Base-by-base conservation (phyloP, 176 grass and related monocot species). In the Carex parvula region DNA sequence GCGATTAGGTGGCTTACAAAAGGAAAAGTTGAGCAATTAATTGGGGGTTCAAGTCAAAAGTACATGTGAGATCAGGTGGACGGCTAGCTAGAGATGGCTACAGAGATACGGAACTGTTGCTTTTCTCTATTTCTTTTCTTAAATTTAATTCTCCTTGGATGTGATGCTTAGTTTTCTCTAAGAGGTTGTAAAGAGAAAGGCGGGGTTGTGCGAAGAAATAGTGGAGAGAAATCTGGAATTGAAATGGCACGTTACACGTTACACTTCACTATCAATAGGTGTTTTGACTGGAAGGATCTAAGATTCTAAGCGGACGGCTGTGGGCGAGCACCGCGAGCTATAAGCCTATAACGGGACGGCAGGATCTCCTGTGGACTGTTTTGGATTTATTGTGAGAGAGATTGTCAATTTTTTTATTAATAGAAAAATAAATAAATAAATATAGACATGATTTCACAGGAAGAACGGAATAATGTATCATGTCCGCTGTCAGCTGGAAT, bases 151-250 rank as follows among this genome's bases (percentile, higher is more conserved):
- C 3, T 26, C 35, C 26, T 26, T 24, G 53, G 18, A 21, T 62
- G 18, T 62, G 20, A 60, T 62, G 26, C 60, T 7, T 62, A 50
- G 18, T 22, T 54, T 53, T 76, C n/a, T 15, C 22, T 53, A 24
- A 24, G 48, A 14, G 72, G 48, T 3, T 50, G 42, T 55, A 14
- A 56, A 17, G 72, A 16, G 12, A 17, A 16, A 55, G 72, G 20
- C 20, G 18, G 46, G 3, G 21, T 24, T 75, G 20, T 53, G 70
- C 21, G 70, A 75, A 75, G 46, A 75, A 75, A 78, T 78, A 78
- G 39, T 53, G 1, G 22, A 55, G 22, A 56, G 52, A 78, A 32
- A 0, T 77, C 24, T 30, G 22, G 46, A 30, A 29, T 16, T 26
- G 48, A 10, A 29, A 29, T 30, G 50, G 52, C 73, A 77, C 22